Base-by-base conservation (phyloP, 768 basidiomycete genomes). In the Boletus barrowsii region DNA sequence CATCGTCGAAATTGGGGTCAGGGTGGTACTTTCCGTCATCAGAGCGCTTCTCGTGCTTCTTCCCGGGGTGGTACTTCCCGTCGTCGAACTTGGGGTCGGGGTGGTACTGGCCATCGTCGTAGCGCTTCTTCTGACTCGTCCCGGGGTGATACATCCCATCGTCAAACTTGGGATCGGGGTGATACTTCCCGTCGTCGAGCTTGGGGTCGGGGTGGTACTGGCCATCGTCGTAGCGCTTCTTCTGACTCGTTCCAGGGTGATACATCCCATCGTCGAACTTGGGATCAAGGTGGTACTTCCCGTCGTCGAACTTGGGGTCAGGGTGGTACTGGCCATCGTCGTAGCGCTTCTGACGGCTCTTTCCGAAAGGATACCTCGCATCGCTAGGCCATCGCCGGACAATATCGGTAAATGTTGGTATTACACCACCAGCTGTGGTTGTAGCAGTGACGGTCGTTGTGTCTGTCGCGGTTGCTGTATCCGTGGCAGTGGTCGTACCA, bases 241-340 rank as follows among this genome's bases (percentile, higher is more conserved):
- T 2, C n/a, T n/a, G 15, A 15, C 14, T 39, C n/a, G 14, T 15
- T 7, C 15, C 30, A 17, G 37, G 37, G 37, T 39, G 48, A 13
- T 49, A 49, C 18, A 41, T n/a, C 1, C 48, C 39, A 41, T 49
- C 48, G 13, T 49, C 39, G 9, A 11, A 41, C 3, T 8, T 36
- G 1, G 36, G 6, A 13, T 6, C 6, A 0, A 39, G 48, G 17
- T 50, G 41, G 10, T 50, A 42, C 15, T 56, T n/a, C 1, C 48
- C 39, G 32, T 49, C 48, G 13, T 49, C 39, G 9, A 11, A 41
- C 3, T 8, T 36, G 1, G 36, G 6, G 18, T 6, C 6, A 0
- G 48, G 48, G n/a, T 56, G 54, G 33, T 55, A 59, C 17, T 51
- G n/a, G 8, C 39, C 51, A 9, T 56, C 33, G 24, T 56, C 44